These are phyloP conservation scores for Nephelium lappaceum DNA, from an alignment of 345 rosid genomes.

Conservation along the genomic window DNA sequence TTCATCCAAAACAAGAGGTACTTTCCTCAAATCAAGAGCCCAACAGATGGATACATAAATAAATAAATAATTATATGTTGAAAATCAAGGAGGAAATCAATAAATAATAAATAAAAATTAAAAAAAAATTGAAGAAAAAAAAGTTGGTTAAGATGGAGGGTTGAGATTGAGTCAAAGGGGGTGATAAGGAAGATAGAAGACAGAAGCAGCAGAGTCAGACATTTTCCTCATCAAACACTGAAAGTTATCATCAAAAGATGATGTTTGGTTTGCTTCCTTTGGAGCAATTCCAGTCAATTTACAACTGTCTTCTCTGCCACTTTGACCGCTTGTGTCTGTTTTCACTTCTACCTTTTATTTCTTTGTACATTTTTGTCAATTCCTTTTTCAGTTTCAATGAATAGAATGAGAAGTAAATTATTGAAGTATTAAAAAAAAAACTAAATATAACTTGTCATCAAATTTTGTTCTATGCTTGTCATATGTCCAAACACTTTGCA, in stretches of 20 bases:
- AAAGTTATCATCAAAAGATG: neutral
- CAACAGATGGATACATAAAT: neutral
- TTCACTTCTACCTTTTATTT: too few species aligned
- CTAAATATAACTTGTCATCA: too few species aligned
- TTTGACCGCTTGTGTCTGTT: conserved; percentile 17
- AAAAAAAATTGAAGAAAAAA: neutral
- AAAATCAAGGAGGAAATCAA: too few species aligned
- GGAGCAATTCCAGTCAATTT: neutral
- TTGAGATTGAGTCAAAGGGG: conserved; percentile 61
- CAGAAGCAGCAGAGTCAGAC: conserved; percentile 38
- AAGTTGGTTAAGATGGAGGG: conserved; percentile 38
- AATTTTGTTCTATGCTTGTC: too few species aligned
- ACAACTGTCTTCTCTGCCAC: conserved; percentile 16
- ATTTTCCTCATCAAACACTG: conserved; percentile 17
- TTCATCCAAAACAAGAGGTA: conserved; percentile 14
- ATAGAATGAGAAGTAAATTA: too few species aligned
- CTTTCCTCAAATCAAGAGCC: conserved; percentile 22
- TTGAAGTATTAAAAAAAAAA: too few species aligned
- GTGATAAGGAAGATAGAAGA: conserved; percentile 18
- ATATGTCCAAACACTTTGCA: too few species aligned
- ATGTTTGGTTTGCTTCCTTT: neutral
- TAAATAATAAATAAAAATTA: neutral
- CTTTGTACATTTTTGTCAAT: too few species aligned
- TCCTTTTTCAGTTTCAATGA: too few species aligned
- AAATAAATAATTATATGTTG: neutral